Evolutionary conservation across 1,284 basidiomycete species (phyloP), one percentile per base, ranked within the genome.

Genomic region (Microstroma glucosiphilum): DNA sequence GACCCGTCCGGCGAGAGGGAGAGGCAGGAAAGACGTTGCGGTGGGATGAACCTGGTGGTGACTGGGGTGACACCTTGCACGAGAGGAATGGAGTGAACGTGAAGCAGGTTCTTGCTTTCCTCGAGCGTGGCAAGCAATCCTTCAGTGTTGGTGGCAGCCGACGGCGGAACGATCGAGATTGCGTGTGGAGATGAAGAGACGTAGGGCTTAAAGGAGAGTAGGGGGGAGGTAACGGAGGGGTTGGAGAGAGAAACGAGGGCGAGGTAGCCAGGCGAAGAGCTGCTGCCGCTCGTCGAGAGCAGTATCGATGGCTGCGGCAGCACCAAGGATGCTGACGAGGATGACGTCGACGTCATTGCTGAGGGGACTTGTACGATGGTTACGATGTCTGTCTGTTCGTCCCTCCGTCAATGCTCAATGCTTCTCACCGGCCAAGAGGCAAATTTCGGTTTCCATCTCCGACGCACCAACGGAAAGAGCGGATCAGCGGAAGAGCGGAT

Each of bases 251-350:
- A 48, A 3, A 48, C 6, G 43, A 48, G 43, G 43, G 43, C 4
- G 43, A 48, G 43, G 17, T 17, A 21, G 43, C 43, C 43, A 12
- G 43, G 43, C 12, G 15, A 21, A 17, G 43, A 48, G 43, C 17
- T 17, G 17, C 17, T 48, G 43, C 43, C 43, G 43, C 17, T n/a
- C 43, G 21, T 17, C 6, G 43, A 48, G 43, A 48, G 17, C 3
- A 48, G 43, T 48, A 48, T 21, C 43, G 43, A 17, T 48, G 43
- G 43, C 21, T 17, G 15, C 17, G 43, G 43, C 43, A 48, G 43
- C 46, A 23, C 73, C 74, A 72, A 65, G 73, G 7, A 73, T 74
- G 60, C 61, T 62, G 6, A 65, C 64, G n/a, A 77, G 76, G 76
- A 78, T 37, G 30, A 37, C 30, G 30, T 4, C 30, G 30, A 4